Evolutionary conservation across 306 rosid species (phyloP).

Genomic region (Cicer bijugum): DNA sequence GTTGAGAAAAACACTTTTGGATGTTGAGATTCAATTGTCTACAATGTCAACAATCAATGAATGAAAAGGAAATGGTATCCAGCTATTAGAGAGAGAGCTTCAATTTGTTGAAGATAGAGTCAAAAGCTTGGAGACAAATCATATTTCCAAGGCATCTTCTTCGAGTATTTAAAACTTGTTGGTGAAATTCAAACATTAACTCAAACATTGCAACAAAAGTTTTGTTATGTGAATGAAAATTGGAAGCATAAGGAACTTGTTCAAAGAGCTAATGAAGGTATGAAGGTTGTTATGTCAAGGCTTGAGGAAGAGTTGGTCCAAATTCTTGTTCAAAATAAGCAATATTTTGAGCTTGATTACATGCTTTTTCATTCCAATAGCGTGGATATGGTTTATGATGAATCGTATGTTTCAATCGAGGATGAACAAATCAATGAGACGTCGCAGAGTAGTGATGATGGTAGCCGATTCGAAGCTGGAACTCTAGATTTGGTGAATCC

Average conservation of each 20-base stretch:
- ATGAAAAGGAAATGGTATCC: slow-evolving; percentile 33
- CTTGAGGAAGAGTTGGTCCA: slow-evolving; percentile 62
- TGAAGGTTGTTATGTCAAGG: slow-evolving; percentile 65
- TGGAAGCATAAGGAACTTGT: slow-evolving; percentile 56
- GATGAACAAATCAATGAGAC: slow-evolving; percentile 48
- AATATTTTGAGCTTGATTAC: slow-evolving; percentile 54
- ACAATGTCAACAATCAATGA: slow-evolving; percentile 54
- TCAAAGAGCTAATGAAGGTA: slow-evolving; percentile 48
- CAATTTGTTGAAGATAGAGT: slow-evolving; percentile 52
- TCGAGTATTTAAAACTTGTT: slow-evolving; percentile 52
- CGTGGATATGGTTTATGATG: slow-evolving; percentile 46
- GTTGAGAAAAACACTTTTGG: slow-evolving; percentile 58
- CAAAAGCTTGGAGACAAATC: slow-evolving; percentile 52
- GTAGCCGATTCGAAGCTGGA: slow-evolving; percentile 34
- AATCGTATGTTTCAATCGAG: slow-evolving; percentile 54
- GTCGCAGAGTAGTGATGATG: slow-evolving; percentile 9
- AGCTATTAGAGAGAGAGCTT: slow-evolving; percentile 52
- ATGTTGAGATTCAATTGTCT: slow-evolving; percentile 63
- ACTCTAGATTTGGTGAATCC: slow-evolving; percentile 57
- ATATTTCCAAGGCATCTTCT: slow-evolving; percentile 46
- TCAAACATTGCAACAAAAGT: slow-evolving; percentile 49
- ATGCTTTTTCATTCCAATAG: slow-evolving; percentile 54
- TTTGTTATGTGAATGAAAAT: slow-evolving; percentile 40
- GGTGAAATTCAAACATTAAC: slow-evolving; percentile 52
- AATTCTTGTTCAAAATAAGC: slow-evolving; percentile 61